These are phyloP conservation scores for Lactarius sanguifluus DNA, from an alignment of 768 basidiomycete genomes.

Conservation along the genomic window DNA sequence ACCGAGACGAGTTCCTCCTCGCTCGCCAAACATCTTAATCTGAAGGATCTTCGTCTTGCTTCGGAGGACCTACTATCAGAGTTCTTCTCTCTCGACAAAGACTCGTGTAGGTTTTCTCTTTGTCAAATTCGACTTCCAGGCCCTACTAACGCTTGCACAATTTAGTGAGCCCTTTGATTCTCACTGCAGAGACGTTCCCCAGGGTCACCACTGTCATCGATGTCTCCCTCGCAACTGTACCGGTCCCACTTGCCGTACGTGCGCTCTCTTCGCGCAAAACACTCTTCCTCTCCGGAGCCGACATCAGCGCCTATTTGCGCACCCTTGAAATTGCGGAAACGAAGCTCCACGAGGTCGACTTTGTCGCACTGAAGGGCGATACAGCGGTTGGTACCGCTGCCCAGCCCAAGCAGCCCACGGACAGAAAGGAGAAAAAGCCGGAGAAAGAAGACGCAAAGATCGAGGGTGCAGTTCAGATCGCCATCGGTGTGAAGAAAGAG, in stretches of 20 bases:
- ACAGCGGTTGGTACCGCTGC: constrained; percentile 37
- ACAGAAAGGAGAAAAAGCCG: constrained; percentile 36
- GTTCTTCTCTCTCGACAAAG: constrained; percentile 82
- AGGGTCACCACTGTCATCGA: constrained; percentile 78
- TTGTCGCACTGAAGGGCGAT: constrained; percentile 56
- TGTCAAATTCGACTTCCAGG: background rate
- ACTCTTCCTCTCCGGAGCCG: constrained; percentile 74
- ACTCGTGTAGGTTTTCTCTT: constrained; percentile 63
- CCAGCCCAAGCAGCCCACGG: constrained; percentile 40
- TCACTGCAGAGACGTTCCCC: constrained; percentile 63
- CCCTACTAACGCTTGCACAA: background rate
- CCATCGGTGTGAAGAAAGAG: constrained; percentile 94
- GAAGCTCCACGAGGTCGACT: constrained; percentile 74
- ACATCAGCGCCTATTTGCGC: constrained; percentile 70
- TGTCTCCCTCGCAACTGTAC: constrained; percentile 67
- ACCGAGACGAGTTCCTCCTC: constrained; percentile 80
- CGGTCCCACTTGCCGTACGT: constrained; percentile 71
- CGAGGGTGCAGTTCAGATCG: constrained; percentile 87
- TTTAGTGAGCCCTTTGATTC: constrained; percentile 77
- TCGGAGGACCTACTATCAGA: constrained; percentile 83
- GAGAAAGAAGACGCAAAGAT: constrained; percentile 78
- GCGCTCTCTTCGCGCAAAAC: constrained; percentile 69
- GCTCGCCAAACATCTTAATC: constrained; percentile 73
- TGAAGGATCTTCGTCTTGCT: constrained; percentile 88
- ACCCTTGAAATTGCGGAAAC: constrained; percentile 64